These are phyloP conservation scores for Primulina tabacum DNA, from an alignment of 257 asterid genomes.

Conservation along the genomic window DNA sequence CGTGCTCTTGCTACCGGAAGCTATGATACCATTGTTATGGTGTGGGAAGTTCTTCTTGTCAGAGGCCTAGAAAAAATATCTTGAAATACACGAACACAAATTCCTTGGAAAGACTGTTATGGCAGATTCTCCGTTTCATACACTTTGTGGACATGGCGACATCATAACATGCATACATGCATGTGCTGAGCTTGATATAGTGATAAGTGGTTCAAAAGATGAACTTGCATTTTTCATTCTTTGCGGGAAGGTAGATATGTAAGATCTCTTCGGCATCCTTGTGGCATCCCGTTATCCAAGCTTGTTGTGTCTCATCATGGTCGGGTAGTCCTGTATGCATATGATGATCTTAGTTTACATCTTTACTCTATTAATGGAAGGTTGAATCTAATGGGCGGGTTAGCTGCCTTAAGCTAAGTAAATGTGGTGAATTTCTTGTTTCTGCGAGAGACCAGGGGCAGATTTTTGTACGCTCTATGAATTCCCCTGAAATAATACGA, in stretches of 20 bases:
- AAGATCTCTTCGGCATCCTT: slow-evolving; percentile 80
- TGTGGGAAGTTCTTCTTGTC: slow-evolving; percentile 79
- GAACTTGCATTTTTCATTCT: slow-evolving; percentile 93
- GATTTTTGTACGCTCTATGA: too few species aligned
- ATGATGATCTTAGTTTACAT: slow-evolving; percentile 82
- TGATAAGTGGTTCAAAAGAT: slow-evolving; percentile 96
- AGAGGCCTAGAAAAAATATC: slow-evolving; percentile 60
- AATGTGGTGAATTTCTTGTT: too few species aligned
- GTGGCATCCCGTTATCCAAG: slow-evolving; percentile 73
- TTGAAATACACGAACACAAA: slow-evolving; percentile 53
- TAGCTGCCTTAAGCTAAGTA: too few species aligned
- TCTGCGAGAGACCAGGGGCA: too few species aligned
- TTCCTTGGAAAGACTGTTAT: slow-evolving; percentile 58
- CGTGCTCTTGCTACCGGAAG: slow-evolving; percentile 85
- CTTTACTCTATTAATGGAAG: too few species aligned
- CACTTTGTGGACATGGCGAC: slow-evolving; percentile 96
- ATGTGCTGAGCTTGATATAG: slow-evolving; percentile 88
- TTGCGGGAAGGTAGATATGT: slow-evolving; percentile 85
- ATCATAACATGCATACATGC: slow-evolving; percentile 80
- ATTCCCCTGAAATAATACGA: too few species aligned
- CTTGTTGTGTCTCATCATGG: slow-evolving; percentile 92
- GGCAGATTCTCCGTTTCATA: slow-evolving; percentile 78
- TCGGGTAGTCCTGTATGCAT: slow-evolving; percentile 79
- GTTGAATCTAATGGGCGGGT: too few species aligned
- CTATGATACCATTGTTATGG: slow-evolving; percentile 92